These are phyloP conservation scores for Lyophyllum atratum DNA, from an alignment of 768 basidiomycete species.

Conservation along the genomic window DNA sequence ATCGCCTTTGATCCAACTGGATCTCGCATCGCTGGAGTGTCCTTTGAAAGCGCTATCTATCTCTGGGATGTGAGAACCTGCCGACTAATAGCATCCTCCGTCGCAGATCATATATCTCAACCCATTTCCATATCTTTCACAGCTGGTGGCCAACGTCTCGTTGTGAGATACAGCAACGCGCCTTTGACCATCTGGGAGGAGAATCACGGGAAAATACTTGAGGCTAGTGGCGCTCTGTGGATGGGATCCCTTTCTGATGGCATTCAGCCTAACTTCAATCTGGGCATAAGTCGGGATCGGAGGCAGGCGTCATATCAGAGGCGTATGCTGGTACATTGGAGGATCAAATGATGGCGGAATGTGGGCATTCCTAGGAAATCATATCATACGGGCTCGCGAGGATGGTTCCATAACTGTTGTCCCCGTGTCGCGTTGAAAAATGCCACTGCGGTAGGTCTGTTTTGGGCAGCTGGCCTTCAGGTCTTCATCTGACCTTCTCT, in stretches of 20 bases:
- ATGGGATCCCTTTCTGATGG: background rate
- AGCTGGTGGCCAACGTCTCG: background rate
- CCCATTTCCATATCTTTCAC: background rate
- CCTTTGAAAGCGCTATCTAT: background rate
- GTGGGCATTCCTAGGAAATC: constrained; percentile 2
- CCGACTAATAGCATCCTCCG: background rate
- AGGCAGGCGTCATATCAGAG: background rate
- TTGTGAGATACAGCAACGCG: background rate
- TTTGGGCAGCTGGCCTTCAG: background rate
- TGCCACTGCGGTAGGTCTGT: background rate
- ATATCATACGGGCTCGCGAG: background rate
- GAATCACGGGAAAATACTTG: background rate
- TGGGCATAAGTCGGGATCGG: background rate
- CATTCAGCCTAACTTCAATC: background rate
- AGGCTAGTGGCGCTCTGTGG: background rate
- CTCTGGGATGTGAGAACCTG: constrained; percentile 6
- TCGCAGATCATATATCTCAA: background rate
- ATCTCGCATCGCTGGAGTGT: constrained; percentile 2
- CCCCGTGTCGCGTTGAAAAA: background rate
- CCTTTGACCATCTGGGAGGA: background rate
- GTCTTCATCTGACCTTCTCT: no score
- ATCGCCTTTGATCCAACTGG: constrained; percentile 8
- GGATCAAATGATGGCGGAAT: background rate
- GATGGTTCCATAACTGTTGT: background rate
- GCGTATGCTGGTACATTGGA: background rate